Evolutionary conservation across 192 early-diverging fungal genomes (phyloP).

Genomic region (Radiomyces spectabilis): DNA sequence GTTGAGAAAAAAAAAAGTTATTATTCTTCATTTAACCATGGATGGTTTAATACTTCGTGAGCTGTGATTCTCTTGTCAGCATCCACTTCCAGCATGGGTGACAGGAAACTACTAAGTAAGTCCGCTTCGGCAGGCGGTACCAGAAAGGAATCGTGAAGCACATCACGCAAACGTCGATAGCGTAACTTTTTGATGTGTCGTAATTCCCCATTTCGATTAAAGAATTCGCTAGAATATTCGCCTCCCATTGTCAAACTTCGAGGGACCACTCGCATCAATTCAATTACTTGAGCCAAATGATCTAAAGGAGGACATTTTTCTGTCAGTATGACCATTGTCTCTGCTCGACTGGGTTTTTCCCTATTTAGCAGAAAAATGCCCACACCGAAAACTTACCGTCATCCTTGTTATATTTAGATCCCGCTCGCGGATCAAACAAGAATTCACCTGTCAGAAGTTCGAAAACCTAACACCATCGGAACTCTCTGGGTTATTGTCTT

Average conservation of each 20-base stretch:
- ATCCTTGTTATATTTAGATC: conserved; percentile 78
- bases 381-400: conserved; percentile 73
- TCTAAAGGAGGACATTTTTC: too few relatives aligned
- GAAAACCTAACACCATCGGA: conserved; percentile 90
- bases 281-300: conserved; percentile 91
- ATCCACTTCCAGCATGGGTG: conserved; percentile 61
- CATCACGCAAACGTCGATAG: conserved; percentile 74
- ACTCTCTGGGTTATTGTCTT: too few relatives aligned
- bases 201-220: conserved; percentile 80
- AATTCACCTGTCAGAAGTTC: conserved; percentile 92
- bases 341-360: too few relatives aligned
- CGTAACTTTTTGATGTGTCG: conserved; percentile 80
- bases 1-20: too few relatives aligned
- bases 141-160: conserved; percentile 81
- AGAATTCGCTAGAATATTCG: conserved; percentile 77
- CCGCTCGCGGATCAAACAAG: conserved; percentile 90
- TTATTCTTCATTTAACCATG: conserved; percentile 8
- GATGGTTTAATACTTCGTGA: conserved; percentile 7
- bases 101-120: conserved; percentile 65
- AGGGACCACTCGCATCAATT: conserved; percentile 77
- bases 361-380: too few relatives aligned
- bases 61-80: conserved; percentile 7
- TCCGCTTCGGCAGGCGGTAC: conserved; percentile 64
- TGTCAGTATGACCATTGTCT: too few relatives aligned
- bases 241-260: conserved; percentile 71